Conservation (phyloP, 495 filamentous ascomycete genomes). For the Bryoglossum gracile region DNA sequence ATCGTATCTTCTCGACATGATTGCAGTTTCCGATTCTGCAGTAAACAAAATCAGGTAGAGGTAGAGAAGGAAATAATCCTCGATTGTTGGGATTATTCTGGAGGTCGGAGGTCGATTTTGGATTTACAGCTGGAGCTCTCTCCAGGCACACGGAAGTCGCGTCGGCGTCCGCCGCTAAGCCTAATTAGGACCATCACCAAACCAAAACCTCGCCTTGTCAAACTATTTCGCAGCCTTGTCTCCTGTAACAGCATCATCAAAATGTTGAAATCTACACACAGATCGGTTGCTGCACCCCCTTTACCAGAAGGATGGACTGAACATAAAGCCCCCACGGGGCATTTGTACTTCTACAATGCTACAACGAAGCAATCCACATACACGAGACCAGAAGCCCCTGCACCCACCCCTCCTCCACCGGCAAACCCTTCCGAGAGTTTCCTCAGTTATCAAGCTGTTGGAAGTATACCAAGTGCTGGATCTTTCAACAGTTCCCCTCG, state of each 20-base stretch:
- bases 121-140: conserved; percentile 13
- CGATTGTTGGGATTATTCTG: not conserved
- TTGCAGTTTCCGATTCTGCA: conserved; percentile 13
- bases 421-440: conserved; percentile 34
- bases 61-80: not conserved
- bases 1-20: conserved; percentile 98
- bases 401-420: conserved; percentile 20
- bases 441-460: conserved; percentile 38
- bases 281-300: conserved; percentile 43
- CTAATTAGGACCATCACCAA: not conserved
- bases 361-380: conserved; percentile 84
- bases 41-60: not conserved
- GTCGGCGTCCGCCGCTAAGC: not conserved
- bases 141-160: conserved; percentile 21
- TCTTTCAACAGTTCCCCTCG: conserved; percentile 26
- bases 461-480: conserved; percentile 27
- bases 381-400: conserved; percentile 49
- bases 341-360: conserved; percentile 85
- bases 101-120: conserved; percentile 8
- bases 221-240: conserved; percentile 8
- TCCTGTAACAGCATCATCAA: conserved; percentile 1
- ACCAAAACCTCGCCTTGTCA: conserved; percentile 3
- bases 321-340: conserved; percentile 84
- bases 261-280: conserved; percentile 62
- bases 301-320: conserved; percentile 83